Base-by-base conservation (phyloP, 768 basidiomycete genomes). In the Suillus placidus region DNA sequence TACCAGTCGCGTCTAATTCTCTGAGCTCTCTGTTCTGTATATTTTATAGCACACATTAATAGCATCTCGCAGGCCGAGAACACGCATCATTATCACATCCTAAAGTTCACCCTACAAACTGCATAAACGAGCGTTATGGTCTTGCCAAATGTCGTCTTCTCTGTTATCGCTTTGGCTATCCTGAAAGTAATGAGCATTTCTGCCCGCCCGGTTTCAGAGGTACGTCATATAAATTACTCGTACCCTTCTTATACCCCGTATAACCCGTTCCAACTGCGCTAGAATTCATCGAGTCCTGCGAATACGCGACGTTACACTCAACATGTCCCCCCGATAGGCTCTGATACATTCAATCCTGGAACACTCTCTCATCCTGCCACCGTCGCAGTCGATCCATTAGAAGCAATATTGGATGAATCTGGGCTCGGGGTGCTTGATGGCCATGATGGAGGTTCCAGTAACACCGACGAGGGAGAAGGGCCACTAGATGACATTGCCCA, bases 331-430 rank as follows among this genome's bases (percentile, higher is more conserved):
- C 65, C 63, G 32, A 35, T 55, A 12, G 65, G 62, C 26, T 66
- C 62, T 8, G 52, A 66, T 43, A 66, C 51, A 23, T 63, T 64
- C 54, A 63, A 66, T 54, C 62, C 65, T 43, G 62, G 65, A 35
- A 66, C 65, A 14, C 61, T 66, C 20, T 66, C 62, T 42, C 65
- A 66, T 63, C 65, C 65, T 6, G 51, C 35, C 14, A 63, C 47
- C 38, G 45, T 66, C 13, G 62, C 43, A 4, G 61, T 49, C 10
- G 55, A 51, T 26, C 65, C 65, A n/a, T 32, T 54, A 14, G 52
- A 66, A 35, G 62, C 7, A 38, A 38, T 66, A 12, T 26, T 45
- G 10, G 47, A 56, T 63, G 43, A 18, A 61, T 30, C 60, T 26
- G 51, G 64, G 16, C 57, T 58, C 9, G 38, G 38, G 26, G 23